A percentile compares a stretch with the other conserved stretches of the same genome.
Evolutionary conservation across 352 stramenopile species (phyloP).

Genomic region (Globisporangium megalacanthum): DNA sequence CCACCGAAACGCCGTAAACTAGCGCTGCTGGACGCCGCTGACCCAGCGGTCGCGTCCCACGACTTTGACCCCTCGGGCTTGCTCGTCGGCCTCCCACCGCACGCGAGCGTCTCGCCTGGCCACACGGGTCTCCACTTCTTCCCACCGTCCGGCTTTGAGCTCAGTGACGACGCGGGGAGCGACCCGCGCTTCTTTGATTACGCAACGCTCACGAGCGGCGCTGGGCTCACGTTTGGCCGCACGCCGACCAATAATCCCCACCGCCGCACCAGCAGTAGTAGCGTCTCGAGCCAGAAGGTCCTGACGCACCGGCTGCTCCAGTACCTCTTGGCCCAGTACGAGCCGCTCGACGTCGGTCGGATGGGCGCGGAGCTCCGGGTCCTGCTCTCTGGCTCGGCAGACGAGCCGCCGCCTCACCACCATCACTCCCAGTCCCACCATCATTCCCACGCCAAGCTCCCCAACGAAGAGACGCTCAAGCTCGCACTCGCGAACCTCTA

Average conservation of each 20-base stretch:
- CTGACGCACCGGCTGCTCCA: conserved; percentile 66
- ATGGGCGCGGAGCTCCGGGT: conserved; percentile 59
- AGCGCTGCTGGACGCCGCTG: conserved; percentile 21
- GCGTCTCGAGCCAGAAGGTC: conserved; percentile 42
- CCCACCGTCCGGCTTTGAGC: conserved; percentile 37
- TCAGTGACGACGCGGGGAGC: conserved; percentile 41
- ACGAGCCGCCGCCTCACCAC: no score
- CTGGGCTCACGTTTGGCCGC: no score
- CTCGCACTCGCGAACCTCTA: conserved; percentile 66
- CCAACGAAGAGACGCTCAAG: conserved; percentile 67
- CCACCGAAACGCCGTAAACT: conserved; percentile 42
- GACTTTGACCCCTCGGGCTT: conserved; percentile 71
- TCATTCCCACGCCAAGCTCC: conserved; percentile 30
- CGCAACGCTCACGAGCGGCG: conserved; percentile 17
- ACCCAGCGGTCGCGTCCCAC: conserved; percentile 7
- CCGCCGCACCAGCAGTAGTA: neutral
- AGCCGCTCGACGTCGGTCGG: conserved; percentile 61
- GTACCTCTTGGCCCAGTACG: conserved; percentile 74
- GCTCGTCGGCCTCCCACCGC: conserved; percentile 32
- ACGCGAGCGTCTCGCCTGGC: conserved; percentile 11
- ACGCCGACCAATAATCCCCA: no score
- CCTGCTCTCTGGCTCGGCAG: conserved; percentile 27
- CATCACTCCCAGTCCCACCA: no score
- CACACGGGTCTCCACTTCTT: conserved; percentile 38
- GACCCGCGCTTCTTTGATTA: conserved; percentile 59